These are phyloP conservation scores for Calonectria montana DNA, from an alignment of 2,329 filamentous ascomycete genomes.

Conservation along the genomic window DNA sequence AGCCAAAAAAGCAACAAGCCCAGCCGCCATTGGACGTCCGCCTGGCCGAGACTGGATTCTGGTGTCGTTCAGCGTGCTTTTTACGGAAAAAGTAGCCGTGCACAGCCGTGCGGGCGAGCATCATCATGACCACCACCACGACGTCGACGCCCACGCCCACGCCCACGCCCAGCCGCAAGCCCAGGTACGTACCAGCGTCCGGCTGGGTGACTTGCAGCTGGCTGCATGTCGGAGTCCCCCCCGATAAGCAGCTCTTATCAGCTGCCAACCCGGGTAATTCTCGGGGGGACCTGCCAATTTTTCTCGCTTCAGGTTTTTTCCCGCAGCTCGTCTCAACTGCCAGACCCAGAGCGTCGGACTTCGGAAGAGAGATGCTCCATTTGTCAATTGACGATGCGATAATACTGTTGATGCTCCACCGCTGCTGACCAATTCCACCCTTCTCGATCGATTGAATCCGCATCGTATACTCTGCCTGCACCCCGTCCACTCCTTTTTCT, in stretches of 20 bases:
- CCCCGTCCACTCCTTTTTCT: not conserved
- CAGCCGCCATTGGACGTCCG: not conserved
- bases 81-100: not conserved
- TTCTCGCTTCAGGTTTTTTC: constrained; percentile 21
- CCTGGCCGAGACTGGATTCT: not conserved
- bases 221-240: not conserved
- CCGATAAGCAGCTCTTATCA: constrained; percentile 3
- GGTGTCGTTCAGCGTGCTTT: not conserved
- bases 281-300: not conserved
- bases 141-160: no score
- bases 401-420: constrained; percentile 24
- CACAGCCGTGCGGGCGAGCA: not conserved
- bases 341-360: constrained; percentile 13
- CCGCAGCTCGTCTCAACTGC: constrained; percentile 17
- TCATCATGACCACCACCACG: not conserved
- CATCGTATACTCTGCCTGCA: not conserved
- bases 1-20: not conserved
- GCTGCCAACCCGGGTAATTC: not conserved
- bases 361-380: constrained; percentile 23
- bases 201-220: not conserved
- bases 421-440: constrained; percentile 29
- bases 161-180: not conserved
- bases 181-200: not conserved
- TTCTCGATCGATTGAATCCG: constrained; percentile 13
- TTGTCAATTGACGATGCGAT: constrained; percentile 26